Base-by-base conservation (phyloP, 257 asterid genomes). In the Salvia miltiorrhiza region DNA sequence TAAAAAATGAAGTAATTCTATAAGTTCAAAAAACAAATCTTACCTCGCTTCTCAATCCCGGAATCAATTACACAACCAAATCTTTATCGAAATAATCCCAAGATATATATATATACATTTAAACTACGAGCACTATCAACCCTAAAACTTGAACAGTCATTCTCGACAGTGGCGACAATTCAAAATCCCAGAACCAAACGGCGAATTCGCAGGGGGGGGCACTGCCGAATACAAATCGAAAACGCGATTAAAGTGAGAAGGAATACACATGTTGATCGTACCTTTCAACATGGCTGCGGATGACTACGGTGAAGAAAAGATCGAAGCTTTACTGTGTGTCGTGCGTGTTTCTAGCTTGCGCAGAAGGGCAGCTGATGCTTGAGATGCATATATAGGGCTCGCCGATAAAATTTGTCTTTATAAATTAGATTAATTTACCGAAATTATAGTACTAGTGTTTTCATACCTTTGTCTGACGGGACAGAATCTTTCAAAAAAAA, bases 271-370 rank as follows among this genome's bases (percentile, higher is more conserved):
- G 55, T 7, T 23, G 20, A 57, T 37, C 75, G 30, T 24, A 79
- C 87, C 88, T 83, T 62, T 83, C 80, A 83, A 55, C 88, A 83
- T 83, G 69, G 35, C 75, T 55, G 14, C 64, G 65, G 52, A 23
- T 24, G 66, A 49, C 39, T 55, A 28, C 41, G 71, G 67, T 11
- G 66, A 19, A 48, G 52, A 41, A 62, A 73, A 73, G 71, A 65
- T 72, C 74, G 71, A 50, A 70, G 62, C 69, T 66, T 37, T 28
- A 73, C 76, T 49, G 74, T 71, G 76, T 69, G 74, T 64, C 23
- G 80, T 78, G 76, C 74, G 78, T 81, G 76, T 63, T 69, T 73
- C 56, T 80, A 65, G 78, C 83, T 80, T 83, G 85, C 74, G 82
- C 72, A 37, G 73, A 73, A 63, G 83, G 88, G 80, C 81, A 78